Base-by-base conservation (phyloP, 768 basidiomycete genomes). In the Hirschioporus abietinus region DNA sequence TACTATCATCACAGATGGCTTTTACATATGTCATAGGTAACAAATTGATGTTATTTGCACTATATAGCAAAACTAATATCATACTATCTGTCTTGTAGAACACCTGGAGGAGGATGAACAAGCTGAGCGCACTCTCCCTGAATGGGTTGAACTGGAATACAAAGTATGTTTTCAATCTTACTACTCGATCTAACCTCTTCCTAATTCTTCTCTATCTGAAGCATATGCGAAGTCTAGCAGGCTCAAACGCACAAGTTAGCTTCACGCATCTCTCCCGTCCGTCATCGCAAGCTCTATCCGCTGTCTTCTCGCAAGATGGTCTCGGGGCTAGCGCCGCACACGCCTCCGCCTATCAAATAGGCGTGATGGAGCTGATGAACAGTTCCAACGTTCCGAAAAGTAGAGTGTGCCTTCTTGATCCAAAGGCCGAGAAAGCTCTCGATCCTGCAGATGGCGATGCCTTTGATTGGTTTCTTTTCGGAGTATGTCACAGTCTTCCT, bases 61-160 rank as follows among this genome's bases (percentile, higher is more conserved):
- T 66, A 65, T 66, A 58, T 27, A 36, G 62, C 52, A 52, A 66
- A 67, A 8, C 4, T 30, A n/a, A n/a, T n/a, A n/a, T 30, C 68
- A n/a, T 18, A 20, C 35, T n/a, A 18, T 42, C 26, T 18, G 60
- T 63, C 17, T 64, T 35, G 23, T 72, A 93, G 95, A 96, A 70
- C 94, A 96, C 74, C 95, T 98, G 91, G 96, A 98, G 74, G 93
- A 95, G 63, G 96, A 98, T 74, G 95, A 95, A 67, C 81, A 84
- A 17, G 84, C 84, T 0, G 80, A 87, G 0, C 86, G 84, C 70
- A 82, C 90, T 2, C 84, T 93, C 58, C 92, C 92, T 24, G 87
- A 86, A 17, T 99, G 96, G 96, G 96, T 98, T 35, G 86, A 90
- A 71, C 85, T 98, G 61, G 96, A 98, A 82, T 98, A 96, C 74